Conservation (phyloP, 1,284 basidiomycete genomes). For the Naganishia sp. region DNA sequence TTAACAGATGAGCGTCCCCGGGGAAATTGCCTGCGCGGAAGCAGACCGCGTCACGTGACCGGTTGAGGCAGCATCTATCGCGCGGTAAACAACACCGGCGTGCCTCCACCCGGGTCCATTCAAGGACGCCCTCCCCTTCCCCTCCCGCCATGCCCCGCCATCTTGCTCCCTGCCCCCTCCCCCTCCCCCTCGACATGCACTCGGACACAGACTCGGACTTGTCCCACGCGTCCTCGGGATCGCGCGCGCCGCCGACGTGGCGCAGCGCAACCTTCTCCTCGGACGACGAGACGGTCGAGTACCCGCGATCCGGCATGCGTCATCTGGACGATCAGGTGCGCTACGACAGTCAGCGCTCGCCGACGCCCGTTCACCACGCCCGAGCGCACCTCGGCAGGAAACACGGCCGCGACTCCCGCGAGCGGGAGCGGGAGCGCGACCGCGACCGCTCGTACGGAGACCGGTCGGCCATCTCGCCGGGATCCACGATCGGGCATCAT, state of each 20-base stretch:
- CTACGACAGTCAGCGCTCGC: conserved; percentile 13
- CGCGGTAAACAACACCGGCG: neutral
- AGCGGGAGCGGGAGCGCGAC: neutral
- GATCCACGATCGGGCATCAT: conserved; percentile 81
- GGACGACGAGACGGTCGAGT: conserved; percentile 24
- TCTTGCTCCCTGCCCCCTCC: neutral
- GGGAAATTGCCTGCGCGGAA: neutral
- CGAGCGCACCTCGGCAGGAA: too few species aligned
- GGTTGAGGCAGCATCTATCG: neutral
- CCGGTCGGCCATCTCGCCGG: conserved; percentile 47
- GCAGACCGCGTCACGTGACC: conserved; percentile 2
- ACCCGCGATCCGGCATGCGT: conserved; percentile 15
- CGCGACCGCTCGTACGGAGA: conserved; percentile 3
- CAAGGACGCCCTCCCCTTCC: neutral
- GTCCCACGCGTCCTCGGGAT: conserved; percentile 4
- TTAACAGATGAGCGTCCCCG: neutral
- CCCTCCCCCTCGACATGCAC: conserved; percentile 37
- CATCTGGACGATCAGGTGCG: conserved; percentile 12
- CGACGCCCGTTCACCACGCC: neutral
- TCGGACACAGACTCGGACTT: neutral
- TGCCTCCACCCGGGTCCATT: neutral
- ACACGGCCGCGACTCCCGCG: too few species aligned
- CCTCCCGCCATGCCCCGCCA: neutral
- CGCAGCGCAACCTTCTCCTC: neutral
- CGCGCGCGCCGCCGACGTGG: neutral